Conservation (phyloP, 2,329 filamentous ascomycete genomes). For the Microdochium trichocladiopsis region DNA sequence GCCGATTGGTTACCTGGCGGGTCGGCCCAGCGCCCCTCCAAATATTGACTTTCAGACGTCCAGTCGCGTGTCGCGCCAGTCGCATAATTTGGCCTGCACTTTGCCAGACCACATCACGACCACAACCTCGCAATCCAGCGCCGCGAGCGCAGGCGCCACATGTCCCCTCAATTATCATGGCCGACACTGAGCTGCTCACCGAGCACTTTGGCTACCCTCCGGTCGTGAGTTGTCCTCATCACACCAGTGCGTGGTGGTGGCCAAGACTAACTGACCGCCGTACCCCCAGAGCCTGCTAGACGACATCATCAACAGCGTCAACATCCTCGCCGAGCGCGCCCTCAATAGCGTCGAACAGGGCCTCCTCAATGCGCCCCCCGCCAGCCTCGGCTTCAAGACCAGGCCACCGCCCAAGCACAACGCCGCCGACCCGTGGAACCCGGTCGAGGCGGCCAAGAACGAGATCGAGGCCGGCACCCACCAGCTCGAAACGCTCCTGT, state of each 20-base stretch:
- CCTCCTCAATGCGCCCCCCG: slow-evolving; percentile 65
- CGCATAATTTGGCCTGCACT: slow-evolving; percentile 1
- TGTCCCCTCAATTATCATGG: slow-evolving; percentile 18
- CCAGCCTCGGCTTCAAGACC: slow-evolving; percentile 71
- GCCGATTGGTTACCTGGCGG: not conserved
- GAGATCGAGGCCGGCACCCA: slow-evolving; percentile 89
- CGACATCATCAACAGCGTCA: slow-evolving; percentile 96
- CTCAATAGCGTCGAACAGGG: slow-evolving; percentile 82
- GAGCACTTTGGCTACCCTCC: slow-evolving; percentile 96
- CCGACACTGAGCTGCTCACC: slow-evolving; percentile 68
- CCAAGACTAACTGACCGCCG: slow-evolving; percentile 4
- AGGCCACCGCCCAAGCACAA: slow-evolving; percentile 21
- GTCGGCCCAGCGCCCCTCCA: slow-evolving; percentile 6
- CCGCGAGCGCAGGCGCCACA: slow-evolving; percentile 17
- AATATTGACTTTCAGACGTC: slow-evolving; percentile 17
- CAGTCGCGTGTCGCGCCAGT: not conserved
- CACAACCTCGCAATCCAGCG: not conserved
- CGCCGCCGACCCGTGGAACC: slow-evolving; percentile 33
- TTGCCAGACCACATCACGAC: not conserved
- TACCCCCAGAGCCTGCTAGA: slow-evolving; percentile 73
- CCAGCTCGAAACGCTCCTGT: slow-evolving; percentile 75
- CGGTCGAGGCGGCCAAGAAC: slow-evolving; percentile 32
- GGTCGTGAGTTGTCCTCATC: slow-evolving; percentile 51
- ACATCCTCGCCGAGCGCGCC: slow-evolving; percentile 85
- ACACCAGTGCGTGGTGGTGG: too few relatives aligned